Conservation (phyloP, 2,329 filamentous ascomycete species). For the Blumeriella jaapii region DNA sequence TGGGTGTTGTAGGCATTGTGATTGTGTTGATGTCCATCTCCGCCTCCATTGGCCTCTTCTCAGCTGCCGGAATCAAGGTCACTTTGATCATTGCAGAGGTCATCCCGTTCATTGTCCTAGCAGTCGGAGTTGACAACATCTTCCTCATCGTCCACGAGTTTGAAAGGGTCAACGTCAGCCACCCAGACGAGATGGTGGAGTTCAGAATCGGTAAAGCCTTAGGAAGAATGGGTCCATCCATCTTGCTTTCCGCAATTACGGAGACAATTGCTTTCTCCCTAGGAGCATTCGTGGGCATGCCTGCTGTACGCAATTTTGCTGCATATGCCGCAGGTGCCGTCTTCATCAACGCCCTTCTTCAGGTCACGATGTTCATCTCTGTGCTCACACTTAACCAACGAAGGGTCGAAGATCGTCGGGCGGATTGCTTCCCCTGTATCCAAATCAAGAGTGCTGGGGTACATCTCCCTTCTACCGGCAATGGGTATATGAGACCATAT, state of each 20-base stretch:
- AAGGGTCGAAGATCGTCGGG: slow-evolving; percentile 76
- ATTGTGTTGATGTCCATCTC: slow-evolving; percentile 98
- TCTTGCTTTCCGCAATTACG: slow-evolving; percentile 85
- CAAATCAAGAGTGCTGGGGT: slow-evolving; percentile 64
- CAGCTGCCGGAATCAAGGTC: slow-evolving; percentile 81
- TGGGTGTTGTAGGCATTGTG: slow-evolving; percentile 86
- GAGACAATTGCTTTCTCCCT: slow-evolving; percentile 91
- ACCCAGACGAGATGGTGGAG: slow-evolving; percentile 80
- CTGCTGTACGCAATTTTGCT: slow-evolving; percentile 93
- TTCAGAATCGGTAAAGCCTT: slow-evolving; percentile 76
- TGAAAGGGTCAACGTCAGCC: slow-evolving; percentile 83
- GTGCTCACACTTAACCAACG: slow-evolving; percentile 84
- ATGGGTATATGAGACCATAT: slow-evolving; percentile 28
- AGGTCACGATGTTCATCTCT: slow-evolving; percentile 94
- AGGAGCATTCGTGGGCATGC: slow-evolving; percentile 92
- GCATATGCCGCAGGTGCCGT: slow-evolving; percentile 93
- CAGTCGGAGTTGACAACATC: slow-evolving; percentile 97
- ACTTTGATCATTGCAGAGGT: slow-evolving; percentile 97
- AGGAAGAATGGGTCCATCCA: slow-evolving; percentile 95
- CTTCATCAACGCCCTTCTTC: slow-evolving; percentile 90
- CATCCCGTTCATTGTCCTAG: slow-evolving; percentile 92
- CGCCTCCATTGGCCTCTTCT: slow-evolving; percentile 89
- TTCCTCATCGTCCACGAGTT: slow-evolving; percentile 98
- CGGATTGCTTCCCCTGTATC: slow-evolving; percentile 86
- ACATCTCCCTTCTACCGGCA: slow-evolving; percentile 53